Evolutionary conservation across 108 stramenopile genomes (phyloP).

Genomic region (Licmophora abbreviata): DNA sequence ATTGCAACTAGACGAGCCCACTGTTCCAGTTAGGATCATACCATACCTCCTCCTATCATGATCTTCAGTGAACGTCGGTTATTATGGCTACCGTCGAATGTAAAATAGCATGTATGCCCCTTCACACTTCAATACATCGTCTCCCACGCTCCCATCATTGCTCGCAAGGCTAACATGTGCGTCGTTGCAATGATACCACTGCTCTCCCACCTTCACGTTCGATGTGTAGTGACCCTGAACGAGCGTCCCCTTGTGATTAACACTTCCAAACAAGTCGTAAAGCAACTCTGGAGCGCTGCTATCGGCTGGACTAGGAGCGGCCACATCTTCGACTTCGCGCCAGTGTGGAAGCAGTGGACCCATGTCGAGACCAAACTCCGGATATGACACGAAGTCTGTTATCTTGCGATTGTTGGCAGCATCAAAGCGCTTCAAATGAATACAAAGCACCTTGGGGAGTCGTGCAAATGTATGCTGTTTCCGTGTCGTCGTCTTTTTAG

Average conservation of each 20-base stretch:
- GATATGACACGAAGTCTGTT: slow-evolving; percentile 65
- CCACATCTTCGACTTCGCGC: slow-evolving; percentile 24
- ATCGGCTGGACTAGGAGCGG: neutral
- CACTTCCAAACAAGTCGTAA: slow-evolving; percentile 69
- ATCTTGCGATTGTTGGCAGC: slow-evolving; percentile 61
- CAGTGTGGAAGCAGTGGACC: slow-evolving; percentile 67
- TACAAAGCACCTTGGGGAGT: slow-evolving; percentile 63
- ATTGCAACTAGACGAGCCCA: no score
- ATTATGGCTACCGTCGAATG: slow-evolving; percentile 14
- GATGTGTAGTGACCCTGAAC: slow-evolving; percentile 63
- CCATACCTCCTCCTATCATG: no score
- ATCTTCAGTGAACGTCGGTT: neutral
- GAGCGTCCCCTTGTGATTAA: slow-evolving; percentile 66
- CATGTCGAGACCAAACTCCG: slow-evolving; percentile 58
- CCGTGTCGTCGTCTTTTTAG: slow-evolving; percentile 37
- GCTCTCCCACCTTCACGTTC: slow-evolving; percentile 57
- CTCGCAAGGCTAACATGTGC: slow-evolving; percentile 27
- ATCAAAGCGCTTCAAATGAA: slow-evolving; percentile 81
- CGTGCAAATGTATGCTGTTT: slow-evolving; percentile 71
- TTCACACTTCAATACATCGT: slow-evolving; percentile 41
- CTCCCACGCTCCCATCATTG: slow-evolving; percentile 28
- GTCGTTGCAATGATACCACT: slow-evolving; percentile 78
- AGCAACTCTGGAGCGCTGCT: slow-evolving; percentile 24
- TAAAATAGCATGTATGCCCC: slow-evolving; percentile 79
- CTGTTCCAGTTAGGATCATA: no score